A percentile compares a stretch with the other conserved stretches of the same genome.
phyloP scores from a whole-genome alignment of 257 asterid species.

The Solanum clarkiae region DNA sequence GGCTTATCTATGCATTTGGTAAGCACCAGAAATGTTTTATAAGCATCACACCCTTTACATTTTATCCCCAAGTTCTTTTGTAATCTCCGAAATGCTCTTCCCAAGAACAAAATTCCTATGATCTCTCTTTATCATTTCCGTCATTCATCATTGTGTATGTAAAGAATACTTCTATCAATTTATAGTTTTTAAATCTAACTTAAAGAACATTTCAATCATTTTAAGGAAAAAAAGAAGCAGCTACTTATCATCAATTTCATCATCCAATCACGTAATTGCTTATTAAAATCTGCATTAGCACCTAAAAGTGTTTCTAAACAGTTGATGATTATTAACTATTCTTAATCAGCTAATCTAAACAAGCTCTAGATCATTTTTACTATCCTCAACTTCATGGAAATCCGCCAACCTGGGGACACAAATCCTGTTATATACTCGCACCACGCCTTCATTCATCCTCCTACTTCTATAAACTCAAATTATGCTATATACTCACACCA shows the following conservation, averaged over 20 bases:
- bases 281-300: no score
- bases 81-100: background rate
- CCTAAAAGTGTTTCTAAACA: no score
- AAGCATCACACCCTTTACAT: background rate
- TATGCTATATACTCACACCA: no score
- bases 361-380: background rate
- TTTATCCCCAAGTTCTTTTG: background rate
- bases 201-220: no score
- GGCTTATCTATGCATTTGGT: background rate
- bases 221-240: no score
- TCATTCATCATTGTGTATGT: background rate
- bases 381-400: background rate
- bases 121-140: background rate
- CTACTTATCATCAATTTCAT: background rate
- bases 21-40: background rate
- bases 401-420: background rate
- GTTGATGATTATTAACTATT: no score
- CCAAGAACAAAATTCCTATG: background rate
- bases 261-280: background rate
- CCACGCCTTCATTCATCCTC: background rate
- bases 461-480: background rate
- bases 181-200: background rate
- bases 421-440: background rate
- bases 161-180: no score
- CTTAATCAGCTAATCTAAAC: background rate